Conservation (phyloP, 805 yeast genomes). For the Nakazawaea ambrosiae region DNA sequence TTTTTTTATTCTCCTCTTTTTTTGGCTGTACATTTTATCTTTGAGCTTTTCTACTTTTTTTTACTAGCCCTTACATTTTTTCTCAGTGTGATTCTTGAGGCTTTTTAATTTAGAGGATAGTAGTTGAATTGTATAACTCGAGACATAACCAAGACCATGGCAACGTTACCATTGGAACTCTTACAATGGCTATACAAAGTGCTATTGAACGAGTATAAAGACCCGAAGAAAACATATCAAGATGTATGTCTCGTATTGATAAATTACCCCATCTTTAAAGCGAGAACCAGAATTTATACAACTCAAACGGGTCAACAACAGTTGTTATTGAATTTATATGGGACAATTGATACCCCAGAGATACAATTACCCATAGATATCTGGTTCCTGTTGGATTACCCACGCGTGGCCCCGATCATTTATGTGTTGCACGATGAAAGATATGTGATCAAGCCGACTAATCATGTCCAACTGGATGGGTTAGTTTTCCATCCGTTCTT, state of each 20-base stretch:
- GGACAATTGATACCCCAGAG: conserved; percentile 36
- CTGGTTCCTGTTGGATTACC: conserved; percentile 75
- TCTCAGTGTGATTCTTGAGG: too few species aligned
- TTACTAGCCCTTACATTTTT: too few species aligned
- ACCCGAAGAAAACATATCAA: conserved; percentile 53
- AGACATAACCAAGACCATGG: not conserved
- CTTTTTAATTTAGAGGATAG: too few species aligned
- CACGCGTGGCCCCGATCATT: conserved; percentile 59
- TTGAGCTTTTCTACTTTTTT: too few species aligned
- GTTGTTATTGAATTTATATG: conserved; percentile 58
- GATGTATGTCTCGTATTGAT: conserved; percentile 54
- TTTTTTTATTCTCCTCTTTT: conserved; percentile 2
- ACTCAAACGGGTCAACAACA: conserved; percentile 50
- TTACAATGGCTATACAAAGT: conserved; percentile 55
- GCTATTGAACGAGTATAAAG: conserved; percentile 49
- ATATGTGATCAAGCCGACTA: conserved; percentile 49
- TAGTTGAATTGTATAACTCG: conserved; percentile 48
- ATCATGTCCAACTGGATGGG: conserved; percentile 66
- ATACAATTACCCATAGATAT: conserved; percentile 54
- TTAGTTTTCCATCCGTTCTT: conserved; percentile 61
- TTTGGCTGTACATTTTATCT: too few species aligned
- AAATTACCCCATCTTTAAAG: conserved; percentile 44
- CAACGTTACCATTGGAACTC: conserved; percentile 30
- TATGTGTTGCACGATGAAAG: conserved; percentile 48
- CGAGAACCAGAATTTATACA: conserved; percentile 63